Percentiles rank a stretch among this genome's conserved stretches.
Evolutionary conservation across 306 rosid genomes (phyloP).

Genomic region (Cicer cuneatum): DNA sequence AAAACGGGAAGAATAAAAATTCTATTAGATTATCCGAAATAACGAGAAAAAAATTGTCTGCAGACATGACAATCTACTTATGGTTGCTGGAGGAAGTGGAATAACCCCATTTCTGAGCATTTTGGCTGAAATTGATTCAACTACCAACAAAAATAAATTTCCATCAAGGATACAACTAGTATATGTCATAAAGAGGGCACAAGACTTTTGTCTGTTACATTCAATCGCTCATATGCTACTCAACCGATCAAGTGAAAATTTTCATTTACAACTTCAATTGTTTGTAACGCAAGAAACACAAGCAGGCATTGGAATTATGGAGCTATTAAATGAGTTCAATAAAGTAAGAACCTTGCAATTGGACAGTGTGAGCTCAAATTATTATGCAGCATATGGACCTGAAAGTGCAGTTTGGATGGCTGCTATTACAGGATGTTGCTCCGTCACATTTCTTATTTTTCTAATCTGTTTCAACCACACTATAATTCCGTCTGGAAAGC

Average conservation of each 20-base stretch:
- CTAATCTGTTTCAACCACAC: slow-evolving; percentile 64
- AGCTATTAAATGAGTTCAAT: slow-evolving; percentile 50
- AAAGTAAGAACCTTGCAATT: slow-evolving; percentile 59
- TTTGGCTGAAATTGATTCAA: slow-evolving; percentile 66
- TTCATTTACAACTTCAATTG: slow-evolving; percentile 58
- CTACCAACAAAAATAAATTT: slow-evolving; percentile 42
- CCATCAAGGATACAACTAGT: slow-evolving; percentile 68
- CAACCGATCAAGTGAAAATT: slow-evolving; percentile 51
- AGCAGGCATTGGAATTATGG: slow-evolving; percentile 51
- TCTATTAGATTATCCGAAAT: slow-evolving; percentile 29
- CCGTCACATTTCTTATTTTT: slow-evolving; percentile 55
- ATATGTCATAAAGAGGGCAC: slow-evolving; percentile 67
- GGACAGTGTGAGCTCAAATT: slow-evolving; percentile 51
- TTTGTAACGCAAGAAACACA: slow-evolving; percentile 82
- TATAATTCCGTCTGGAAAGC: slow-evolving; percentile 54
- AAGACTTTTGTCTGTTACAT: slow-evolving; percentile 64
- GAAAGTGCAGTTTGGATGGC: slow-evolving; percentile 71
- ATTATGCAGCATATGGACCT: slow-evolving; percentile 63
- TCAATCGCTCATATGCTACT: slow-evolving; percentile 64
- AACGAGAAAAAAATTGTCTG: slow-evolving; percentile 36
- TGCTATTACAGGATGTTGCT: slow-evolving; percentile 63
- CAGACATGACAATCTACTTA: slow-evolving; percentile 79
- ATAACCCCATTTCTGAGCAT: slow-evolving; percentile 88
- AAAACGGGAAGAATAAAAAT: background rate
- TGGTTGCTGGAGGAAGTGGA: slow-evolving; percentile 91